Conservation (phyloP, 176 grass and related monocot species). For the Oryza longistaminata region DNA sequence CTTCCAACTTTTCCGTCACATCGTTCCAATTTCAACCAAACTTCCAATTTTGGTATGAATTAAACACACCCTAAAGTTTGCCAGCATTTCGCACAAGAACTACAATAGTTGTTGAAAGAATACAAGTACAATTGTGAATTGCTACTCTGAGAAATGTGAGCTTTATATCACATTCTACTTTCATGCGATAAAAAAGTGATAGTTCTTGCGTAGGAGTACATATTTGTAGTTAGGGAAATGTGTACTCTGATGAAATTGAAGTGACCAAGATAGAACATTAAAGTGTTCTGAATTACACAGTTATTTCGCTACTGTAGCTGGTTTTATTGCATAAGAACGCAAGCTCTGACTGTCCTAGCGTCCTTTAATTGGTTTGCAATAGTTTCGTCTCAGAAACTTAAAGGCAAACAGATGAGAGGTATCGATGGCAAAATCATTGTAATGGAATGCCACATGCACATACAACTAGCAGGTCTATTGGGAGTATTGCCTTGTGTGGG, state of each 20-base stretch:
- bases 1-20: too few species aligned
- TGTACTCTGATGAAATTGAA: conserved; percentile 22
- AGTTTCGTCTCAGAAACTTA: conserved; percentile 42
- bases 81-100: neutral
- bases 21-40: too few species aligned
- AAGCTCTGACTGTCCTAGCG: conserved; percentile 39
- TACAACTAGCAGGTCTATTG: conserved; percentile 20
- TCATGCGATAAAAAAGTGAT: neutral
- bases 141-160: neutral
- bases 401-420: conserved; percentile 34
- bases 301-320: conserved; percentile 30
- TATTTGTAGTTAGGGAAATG: conserved; percentile 21
- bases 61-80: neutral
- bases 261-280: conserved; percentile 35
- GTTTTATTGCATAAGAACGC: conserved; percentile 45
- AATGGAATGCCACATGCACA: conserved; percentile 33
- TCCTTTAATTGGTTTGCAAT: conserved; percentile 39
- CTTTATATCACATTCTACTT: neutral
- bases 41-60: too few species aligned
- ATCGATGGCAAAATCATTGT: conserved; percentile 50
- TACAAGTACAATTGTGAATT: neutral
- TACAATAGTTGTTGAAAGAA: neutral
- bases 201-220: neutral
- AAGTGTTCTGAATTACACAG: conserved; percentile 42
- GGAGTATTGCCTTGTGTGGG: conserved; percentile 2